Percentiles rank a stretch among this genome's conserved stretches.
These are phyloP conservation scores for Auriscalpium vulgare DNA, from an alignment of 768 basidiomycete species.

Conservation along the genomic window DNA sequence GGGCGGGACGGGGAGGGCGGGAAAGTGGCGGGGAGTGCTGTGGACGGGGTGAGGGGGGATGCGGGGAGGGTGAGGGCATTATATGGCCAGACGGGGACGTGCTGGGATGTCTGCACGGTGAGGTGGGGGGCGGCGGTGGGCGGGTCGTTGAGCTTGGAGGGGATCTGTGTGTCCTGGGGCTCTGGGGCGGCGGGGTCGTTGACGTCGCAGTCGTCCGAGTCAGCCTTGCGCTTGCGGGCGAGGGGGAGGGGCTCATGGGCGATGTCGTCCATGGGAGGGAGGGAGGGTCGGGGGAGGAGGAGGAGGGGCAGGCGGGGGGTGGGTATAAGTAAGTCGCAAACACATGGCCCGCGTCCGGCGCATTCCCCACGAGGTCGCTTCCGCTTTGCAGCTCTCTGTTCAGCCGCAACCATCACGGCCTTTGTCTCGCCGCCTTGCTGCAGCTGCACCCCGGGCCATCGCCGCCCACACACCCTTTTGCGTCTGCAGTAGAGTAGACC, in stretches of 20 bases:
- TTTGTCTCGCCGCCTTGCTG: too few relatives aligned
- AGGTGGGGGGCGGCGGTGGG: constrained; percentile 1
- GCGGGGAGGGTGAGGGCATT: constrained; percentile 1
- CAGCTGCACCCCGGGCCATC: too few relatives aligned
- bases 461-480: too few relatives aligned
- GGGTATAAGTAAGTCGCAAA: constrained; percentile 28
- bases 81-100: constrained; percentile 4
- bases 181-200: constrained; percentile 11
- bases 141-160: background rate
- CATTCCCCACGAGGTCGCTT: background rate
- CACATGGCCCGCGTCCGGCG: constrained; percentile 20
- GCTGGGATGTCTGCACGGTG: constrained; percentile 10
- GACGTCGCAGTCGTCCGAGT: constrained; percentile 32
- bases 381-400: background rate
- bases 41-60: constrained; percentile 4
- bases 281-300: constrained; percentile 22
- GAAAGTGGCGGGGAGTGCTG: constrained; percentile 1
- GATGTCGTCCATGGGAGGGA: constrained; percentile 51
- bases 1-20: constrained; percentile 1
- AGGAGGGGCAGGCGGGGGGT: constrained; percentile 17
- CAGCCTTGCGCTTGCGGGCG: constrained; percentile 64
- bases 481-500: too few relatives aligned
- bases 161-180: constrained; percentile 1
- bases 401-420: background rate
- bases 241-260: constrained; percentile 43